These are phyloP conservation scores for Pichia sp. DNA, from an alignment of 1,139 yeast genomes.

Conservation along the genomic window DNA sequence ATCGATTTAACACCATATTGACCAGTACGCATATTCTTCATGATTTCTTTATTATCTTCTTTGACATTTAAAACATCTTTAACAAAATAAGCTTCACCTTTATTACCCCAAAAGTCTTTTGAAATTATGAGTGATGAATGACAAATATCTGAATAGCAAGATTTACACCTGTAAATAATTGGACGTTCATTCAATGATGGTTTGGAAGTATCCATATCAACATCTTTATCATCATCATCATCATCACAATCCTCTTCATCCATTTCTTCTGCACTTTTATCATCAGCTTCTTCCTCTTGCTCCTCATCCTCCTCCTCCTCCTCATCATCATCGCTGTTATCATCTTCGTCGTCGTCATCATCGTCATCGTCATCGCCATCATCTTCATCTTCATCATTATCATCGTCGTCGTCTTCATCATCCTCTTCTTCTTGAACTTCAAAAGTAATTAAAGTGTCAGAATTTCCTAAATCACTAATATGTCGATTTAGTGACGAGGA, in stretches of 20 bases:
- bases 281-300: background rate
- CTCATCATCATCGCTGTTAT: slow-evolving; percentile 2
- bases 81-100: slow-evolving; percentile 50
- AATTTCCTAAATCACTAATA: no score
- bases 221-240: background rate
- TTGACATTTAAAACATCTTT: slow-evolving; percentile 41
- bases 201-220: background rate
- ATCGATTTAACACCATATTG: slow-evolving; percentile 57
- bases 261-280: background rate
- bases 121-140: slow-evolving; percentile 40
- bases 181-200: background rate
- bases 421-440: background rate
- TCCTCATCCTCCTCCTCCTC: slow-evolving; percentile 7
- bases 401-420: slow-evolving; percentile 1
- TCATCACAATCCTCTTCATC: background rate
- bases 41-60: slow-evolving; percentile 27
- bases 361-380: slow-evolving; percentile 3
- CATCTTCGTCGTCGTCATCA: background rate
- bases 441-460: no score
- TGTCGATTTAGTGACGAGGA: no score
- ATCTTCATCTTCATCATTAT: background rate
- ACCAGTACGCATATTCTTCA: slow-evolving; percentile 63
- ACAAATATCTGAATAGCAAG: slow-evolving; percentile 50
- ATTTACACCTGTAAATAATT: slow-evolving; percentile 40
- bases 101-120: slow-evolving; percentile 45